These are phyloP conservation scores for Scutellaria baicalensis DNA, from an alignment of 257 asterid genomes.

Conservation along the genomic window DNA sequence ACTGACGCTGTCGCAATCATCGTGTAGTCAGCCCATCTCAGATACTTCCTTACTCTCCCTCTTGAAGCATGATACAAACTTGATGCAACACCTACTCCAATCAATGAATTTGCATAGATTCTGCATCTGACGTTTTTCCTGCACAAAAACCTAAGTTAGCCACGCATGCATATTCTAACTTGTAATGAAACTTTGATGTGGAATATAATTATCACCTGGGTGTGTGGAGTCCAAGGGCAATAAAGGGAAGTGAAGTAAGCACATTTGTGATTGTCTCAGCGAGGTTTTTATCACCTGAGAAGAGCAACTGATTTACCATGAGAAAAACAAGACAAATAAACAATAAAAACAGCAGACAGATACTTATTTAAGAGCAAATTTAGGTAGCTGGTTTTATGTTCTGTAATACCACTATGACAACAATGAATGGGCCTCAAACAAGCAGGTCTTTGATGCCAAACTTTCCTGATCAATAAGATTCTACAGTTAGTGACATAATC, in stretches of 20 bases:
- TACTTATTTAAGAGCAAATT: not conserved
- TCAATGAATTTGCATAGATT: constrained; percentile 75
- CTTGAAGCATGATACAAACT: constrained; percentile 75
- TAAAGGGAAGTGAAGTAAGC: constrained; percentile 85
- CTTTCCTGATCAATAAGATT: constrained; percentile 43
- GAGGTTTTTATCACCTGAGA: constrained; percentile 55
- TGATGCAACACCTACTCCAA: constrained; percentile 92
- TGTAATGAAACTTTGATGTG: constrained; percentile 3
- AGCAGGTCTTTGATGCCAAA: constrained; percentile 77
- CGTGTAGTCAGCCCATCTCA: constrained; percentile 98
- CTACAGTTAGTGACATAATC: not conserved
- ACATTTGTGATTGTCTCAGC: constrained; percentile 70
- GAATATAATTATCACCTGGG: constrained; percentile 49
- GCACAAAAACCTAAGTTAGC: constrained; percentile 20
- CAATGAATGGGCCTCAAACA: constrained; percentile 73
- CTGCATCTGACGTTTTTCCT: constrained; percentile 73
- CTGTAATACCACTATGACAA: constrained; percentile 41
- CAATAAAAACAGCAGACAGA: not conserved
- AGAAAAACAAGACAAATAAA: not conserved
- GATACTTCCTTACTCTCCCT: constrained; percentile 68
- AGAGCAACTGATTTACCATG: constrained; percentile 5
- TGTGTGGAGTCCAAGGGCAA: constrained; percentile 73
- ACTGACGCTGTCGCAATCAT: constrained; percentile 97
- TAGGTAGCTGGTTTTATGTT: not conserved
- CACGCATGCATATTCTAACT: not conserved